Conservation (phyloP, 768 basidiomycete species). For the Tulasnella sp. region DNA sequence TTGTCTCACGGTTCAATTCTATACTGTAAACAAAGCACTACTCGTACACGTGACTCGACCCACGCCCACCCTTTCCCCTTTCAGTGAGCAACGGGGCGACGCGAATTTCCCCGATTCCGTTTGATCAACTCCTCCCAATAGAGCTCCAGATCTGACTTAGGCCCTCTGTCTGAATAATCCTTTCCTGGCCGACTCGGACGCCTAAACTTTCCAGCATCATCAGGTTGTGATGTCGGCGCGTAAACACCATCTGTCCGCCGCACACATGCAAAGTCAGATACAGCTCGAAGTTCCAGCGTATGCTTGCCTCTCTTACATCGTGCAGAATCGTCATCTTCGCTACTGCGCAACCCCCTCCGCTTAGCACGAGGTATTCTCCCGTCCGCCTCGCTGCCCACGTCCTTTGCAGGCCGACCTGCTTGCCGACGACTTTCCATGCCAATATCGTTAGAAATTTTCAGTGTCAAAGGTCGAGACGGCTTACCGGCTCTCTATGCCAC, state of each 20-base stretch:
- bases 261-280: too few relatives aligned
- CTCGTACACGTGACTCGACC: background rate
- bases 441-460: background rate
- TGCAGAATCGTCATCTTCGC: too few relatives aligned
- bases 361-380: background rate
- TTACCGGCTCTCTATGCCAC: background rate
- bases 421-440: background rate
- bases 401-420: background rate
- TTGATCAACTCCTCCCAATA: background rate
- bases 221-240: background rate
- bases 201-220: background rate
- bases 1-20: slow-evolving; percentile 18
- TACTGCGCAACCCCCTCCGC: background rate
- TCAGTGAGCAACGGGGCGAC: background rate
- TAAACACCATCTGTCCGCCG: background rate
- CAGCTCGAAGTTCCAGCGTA: too few relatives aligned
- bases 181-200: background rate
- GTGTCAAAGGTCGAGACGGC: background rate
- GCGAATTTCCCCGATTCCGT: background rate
- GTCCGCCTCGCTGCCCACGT: background rate
- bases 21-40: slow-evolving; percentile 16
- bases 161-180: background rate
- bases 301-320: too few relatives aligned
- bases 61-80: background rate
- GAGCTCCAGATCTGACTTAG: background rate